Percentiles rank a stretch among this genome's conserved stretches.
Conservation (phyloP, 2,329 filamentous ascomycete species). For the Aspergillus clavatus region DNA sequence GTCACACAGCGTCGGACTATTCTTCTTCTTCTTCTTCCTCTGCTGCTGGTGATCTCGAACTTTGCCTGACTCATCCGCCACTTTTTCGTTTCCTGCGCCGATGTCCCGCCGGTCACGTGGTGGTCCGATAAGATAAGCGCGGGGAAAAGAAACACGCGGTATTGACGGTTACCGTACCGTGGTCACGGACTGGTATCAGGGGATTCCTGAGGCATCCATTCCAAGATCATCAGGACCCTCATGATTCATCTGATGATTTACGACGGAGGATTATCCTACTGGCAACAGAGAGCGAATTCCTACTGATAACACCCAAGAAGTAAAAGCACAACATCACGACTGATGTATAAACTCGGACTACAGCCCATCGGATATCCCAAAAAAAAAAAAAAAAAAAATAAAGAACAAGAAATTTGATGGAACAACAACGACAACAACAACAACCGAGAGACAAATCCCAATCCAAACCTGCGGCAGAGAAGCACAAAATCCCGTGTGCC, state of each 20-base stretch:
- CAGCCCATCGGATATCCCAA: constrained; percentile 5
- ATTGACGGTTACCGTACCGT: neutral
- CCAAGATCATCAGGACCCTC: too few relatives aligned
- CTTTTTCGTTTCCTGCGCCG: constrained; percentile 1
- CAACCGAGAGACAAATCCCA: constrained; percentile 2
- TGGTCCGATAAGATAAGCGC: constrained; percentile 20
- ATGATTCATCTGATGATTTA: too few relatives aligned
- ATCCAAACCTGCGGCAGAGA: neutral
- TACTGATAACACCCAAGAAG: constrained; percentile 6
- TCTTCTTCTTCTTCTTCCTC: neutral
- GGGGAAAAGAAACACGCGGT: neutral
- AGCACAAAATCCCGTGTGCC: constrained; percentile 8
- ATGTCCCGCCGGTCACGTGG: constrained; percentile 15
- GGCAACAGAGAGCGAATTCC: too few relatives aligned
- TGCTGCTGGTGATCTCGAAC: too few relatives aligned
- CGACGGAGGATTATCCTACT: too few relatives aligned
- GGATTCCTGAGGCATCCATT: neutral
- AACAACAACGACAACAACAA: too few relatives aligned
- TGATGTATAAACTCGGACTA: too few relatives aligned
- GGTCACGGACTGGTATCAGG: neutral
- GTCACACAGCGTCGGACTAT: neutral
- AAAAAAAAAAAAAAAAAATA: constrained; percentile 1
- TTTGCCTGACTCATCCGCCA: constrained; percentile 13
- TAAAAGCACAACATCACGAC: constrained; percentile 7
- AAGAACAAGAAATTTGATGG: too few relatives aligned